phyloP scores from a whole-genome alignment of 768 basidiomycete genomes.

The Leucosporidium yakuticum region DNA sequence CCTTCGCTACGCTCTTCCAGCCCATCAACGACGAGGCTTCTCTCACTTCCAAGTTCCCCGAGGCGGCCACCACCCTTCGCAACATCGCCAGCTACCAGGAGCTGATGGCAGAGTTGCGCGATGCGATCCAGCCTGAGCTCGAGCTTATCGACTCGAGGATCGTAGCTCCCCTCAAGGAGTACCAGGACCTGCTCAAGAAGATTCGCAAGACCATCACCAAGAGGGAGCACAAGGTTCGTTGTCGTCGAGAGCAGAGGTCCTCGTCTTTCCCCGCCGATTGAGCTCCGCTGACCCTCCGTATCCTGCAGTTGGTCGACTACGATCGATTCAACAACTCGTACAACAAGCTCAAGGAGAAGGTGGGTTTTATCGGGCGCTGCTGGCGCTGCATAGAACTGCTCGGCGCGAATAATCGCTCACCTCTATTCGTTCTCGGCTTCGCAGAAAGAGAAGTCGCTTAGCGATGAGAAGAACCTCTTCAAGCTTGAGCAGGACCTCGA shows the following conservation, averaged over 20 bases:
- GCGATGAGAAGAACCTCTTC: conserved; percentile 54
- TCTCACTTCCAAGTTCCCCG: conserved; percentile 54
- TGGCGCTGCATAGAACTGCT: conserved; percentile 53
- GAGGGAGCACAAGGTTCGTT: conserved; percentile 82
- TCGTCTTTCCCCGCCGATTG: no score
- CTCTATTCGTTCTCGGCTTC: neutral
- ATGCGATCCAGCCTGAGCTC: conserved; percentile 76
- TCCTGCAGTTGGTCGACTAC: conserved; percentile 71
- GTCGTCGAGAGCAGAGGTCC: neutral
- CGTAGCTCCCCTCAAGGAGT: conserved; percentile 77
- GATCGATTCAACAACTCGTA: conserved; percentile 95
- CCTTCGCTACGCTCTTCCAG: conserved; percentile 45
- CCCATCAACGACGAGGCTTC: conserved; percentile 38
- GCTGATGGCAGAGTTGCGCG: conserved; percentile 73
- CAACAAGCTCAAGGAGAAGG: conserved; percentile 81
- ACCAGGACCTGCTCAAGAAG: conserved; percentile 74
- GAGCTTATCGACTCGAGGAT: conserved; percentile 88
- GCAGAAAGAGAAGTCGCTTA: conserved; percentile 53
- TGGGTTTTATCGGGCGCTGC: conserved; percentile 40
- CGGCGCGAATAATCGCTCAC: neutral
- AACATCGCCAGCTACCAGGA: conserved; percentile 67
- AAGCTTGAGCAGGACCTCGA: conserved; percentile 50
- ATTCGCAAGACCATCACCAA: conserved; percentile 93
- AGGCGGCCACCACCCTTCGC: conserved; percentile 66
- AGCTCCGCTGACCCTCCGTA: neutral